Percentiles rank a stretch among this genome's conserved stretches.
These are phyloP conservation scores for Apophysomyces trapeziformis DNA, from an alignment of 371 early-diverging fungal genomes.

Conservation along the genomic window DNA sequence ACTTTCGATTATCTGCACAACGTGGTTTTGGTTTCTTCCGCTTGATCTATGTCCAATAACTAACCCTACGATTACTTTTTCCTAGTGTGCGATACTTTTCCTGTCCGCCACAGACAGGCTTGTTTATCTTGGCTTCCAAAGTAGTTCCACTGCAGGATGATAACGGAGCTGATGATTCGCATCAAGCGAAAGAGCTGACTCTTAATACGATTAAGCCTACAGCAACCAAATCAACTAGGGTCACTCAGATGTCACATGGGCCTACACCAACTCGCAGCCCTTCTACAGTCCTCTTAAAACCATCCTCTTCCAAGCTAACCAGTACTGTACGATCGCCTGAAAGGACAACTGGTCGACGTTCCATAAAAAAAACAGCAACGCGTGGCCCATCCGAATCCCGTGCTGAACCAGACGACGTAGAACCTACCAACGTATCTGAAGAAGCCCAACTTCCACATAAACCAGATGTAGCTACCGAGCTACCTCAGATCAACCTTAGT, in stretches of 20 bases:
- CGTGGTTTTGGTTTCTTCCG: neutral
- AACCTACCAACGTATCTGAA: neutral
- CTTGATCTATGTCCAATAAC: neutral
- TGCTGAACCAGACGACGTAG: neutral
- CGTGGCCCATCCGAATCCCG: neutral
- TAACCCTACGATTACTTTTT: neutral
- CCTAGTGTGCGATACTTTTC: constrained; percentile 60
- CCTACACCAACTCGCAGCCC: constrained; percentile 3
- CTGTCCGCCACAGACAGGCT: constrained; percentile 69
- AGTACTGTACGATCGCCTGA: neutral
- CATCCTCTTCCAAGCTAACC: neutral
- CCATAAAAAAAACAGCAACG: neutral
- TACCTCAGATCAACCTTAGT: neutral
- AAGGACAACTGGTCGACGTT: neutral
- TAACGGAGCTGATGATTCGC: neutral
- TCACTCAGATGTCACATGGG: constrained; percentile 1
- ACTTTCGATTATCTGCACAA: neutral
- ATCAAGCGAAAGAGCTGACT: constrained; percentile 22
- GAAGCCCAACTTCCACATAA: neutral
- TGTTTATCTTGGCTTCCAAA: constrained; percentile 72
- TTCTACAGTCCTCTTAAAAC: constrained; percentile 9
- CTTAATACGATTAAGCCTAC: constrained; percentile 3
- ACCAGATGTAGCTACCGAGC: neutral
- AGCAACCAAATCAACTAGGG: constrained; percentile 7
- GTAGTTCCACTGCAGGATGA: constrained; percentile 36